Conservation (phyloP, 2,329 filamentous ascomycete genomes). For the Dothideomycetes sp. region DNA sequence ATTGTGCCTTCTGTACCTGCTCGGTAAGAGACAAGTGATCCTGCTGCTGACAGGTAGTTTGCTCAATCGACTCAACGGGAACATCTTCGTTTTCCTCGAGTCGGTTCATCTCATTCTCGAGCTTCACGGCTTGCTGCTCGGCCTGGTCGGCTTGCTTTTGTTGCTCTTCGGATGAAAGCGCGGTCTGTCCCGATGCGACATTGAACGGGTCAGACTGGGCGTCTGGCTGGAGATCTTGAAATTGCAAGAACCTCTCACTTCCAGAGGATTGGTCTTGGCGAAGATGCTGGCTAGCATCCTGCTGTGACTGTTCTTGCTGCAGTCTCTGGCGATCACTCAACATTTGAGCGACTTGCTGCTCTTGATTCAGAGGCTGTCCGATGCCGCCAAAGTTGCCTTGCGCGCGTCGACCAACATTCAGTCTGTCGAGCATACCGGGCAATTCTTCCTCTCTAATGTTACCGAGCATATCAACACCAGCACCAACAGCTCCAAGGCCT, state of each 20-base stretch:
- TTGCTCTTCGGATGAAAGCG: constrained; percentile 7
- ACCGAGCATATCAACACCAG: constrained; percentile 31
- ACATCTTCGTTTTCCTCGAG: constrained; percentile 15
- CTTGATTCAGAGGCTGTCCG: constrained; percentile 33
- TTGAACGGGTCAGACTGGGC: constrained; percentile 9
- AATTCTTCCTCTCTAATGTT: constrained; percentile 58
- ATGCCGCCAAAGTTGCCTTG: constrained; percentile 37
- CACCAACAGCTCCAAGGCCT: constrained; percentile 33
- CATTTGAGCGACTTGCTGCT: constrained; percentile 38
- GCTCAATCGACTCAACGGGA: constrained; percentile 5
- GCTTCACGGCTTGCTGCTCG: constrained; percentile 1
- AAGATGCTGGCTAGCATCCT: constrained; percentile 33
- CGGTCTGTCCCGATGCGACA: constrained; percentile 15
- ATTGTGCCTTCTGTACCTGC: constrained; percentile 68
- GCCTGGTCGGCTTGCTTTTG: constrained; percentile 16
- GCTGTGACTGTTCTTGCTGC: constrained; percentile 50
- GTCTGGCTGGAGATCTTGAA: constrained; percentile 59
- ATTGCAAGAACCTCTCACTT: constrained; percentile 68
- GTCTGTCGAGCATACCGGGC: constrained; percentile 51
- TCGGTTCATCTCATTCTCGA: constrained; percentile 6
- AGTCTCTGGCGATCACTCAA: constrained; percentile 50
- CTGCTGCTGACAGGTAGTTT: constrained; percentile 21
- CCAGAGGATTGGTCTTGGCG: constrained; percentile 32
- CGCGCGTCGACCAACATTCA: constrained; percentile 43
- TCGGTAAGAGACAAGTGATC: constrained; percentile 64